These are phyloP conservation scores for Lodderomyces elongisporus DNA, from an alignment of 1,139 yeast species.

Conservation along the genomic window DNA sequence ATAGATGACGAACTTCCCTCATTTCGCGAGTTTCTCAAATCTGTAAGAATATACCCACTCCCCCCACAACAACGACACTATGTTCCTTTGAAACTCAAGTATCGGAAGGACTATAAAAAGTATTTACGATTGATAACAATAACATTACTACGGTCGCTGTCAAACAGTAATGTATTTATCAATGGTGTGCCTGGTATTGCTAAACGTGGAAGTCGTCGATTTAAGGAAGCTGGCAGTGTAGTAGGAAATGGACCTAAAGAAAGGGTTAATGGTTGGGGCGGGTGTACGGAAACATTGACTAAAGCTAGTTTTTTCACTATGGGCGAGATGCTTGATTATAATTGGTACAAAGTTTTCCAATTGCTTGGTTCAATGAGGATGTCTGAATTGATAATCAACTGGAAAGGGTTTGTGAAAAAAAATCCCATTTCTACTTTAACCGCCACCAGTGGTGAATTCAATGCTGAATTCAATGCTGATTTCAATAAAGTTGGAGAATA, in stretches of 20 bases:
- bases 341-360: conserved; percentile 32
- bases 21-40: conserved; percentile 8
- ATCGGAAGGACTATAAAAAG: conserved; percentile 1
- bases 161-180: conserved; percentile 1
- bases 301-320: conserved; percentile 3
- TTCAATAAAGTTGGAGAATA: conserved; percentile 11
- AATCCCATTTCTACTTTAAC: conserved; percentile 1
- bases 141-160: neutral
- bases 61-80: neutral
- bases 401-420: conserved; percentile 19
- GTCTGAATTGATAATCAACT: conserved; percentile 25
- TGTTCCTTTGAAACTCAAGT: conserved; percentile 1
- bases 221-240: too few relatives aligned
- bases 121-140: conserved; percentile 2
- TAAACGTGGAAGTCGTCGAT: neutral
- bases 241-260: too few relatives aligned
- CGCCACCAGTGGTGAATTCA: neutral
- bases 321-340: conserved; percentile 4
- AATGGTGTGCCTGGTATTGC: neutral
- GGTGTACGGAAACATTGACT: neutral
- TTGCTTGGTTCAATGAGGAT: conserved; percentile 30
- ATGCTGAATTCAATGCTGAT: conserved; percentile 9
- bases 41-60: conserved; percentile 4
- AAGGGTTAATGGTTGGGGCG: neutral
- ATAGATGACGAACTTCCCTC: conserved; percentile 7